Conservation (phyloP, 345 rosid genomes). For the Acer negundo region DNA sequence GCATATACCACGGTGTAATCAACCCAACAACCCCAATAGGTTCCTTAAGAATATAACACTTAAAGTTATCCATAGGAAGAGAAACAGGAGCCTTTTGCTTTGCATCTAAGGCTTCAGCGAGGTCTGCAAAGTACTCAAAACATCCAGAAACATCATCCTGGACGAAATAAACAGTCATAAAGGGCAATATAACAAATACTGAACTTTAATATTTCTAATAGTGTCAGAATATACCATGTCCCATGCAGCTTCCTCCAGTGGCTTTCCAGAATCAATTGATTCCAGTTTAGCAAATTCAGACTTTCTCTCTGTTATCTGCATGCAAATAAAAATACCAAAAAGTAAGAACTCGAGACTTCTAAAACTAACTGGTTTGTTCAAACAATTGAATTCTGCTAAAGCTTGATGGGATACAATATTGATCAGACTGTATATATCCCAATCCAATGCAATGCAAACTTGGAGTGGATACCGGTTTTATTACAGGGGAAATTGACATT, state of each 20-base stretch:
- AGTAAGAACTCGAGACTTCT: slow-evolving; percentile 1
- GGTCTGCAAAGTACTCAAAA: slow-evolving; percentile 92
- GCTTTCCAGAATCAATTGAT: slow-evolving; percentile 90
- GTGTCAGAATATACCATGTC: slow-evolving; percentile 62
- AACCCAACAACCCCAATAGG: slow-evolving; percentile 95
- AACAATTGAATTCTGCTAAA: background rate
- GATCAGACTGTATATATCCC: background rate
- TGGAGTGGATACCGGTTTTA: background rate
- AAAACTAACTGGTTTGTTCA: background rate
- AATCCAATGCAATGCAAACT: background rate
- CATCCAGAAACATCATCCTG: slow-evolving; percentile 99
- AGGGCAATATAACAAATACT: slow-evolving; percentile 16
- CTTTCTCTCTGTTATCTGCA: slow-evolving; percentile 83
- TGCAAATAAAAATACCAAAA: slow-evolving; percentile 18
- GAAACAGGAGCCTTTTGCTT: slow-evolving; percentile 85
- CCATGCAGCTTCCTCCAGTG: slow-evolving; percentile 90
- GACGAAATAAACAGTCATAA: slow-evolving; percentile 30
- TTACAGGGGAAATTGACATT: background rate
- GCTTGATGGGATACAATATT: background rate
- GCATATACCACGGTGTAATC: slow-evolving; percentile 89
- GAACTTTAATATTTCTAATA: background rate
- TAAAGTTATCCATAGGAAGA: slow-evolving; percentile 82
- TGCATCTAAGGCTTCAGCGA: slow-evolving; percentile 93
- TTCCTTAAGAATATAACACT: slow-evolving; percentile 75
- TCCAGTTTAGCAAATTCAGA: slow-evolving; percentile 79